phyloP scores from a whole-genome alignment of 495 filamentous ascomycete species.

The Penicillium fimorum region DNA sequence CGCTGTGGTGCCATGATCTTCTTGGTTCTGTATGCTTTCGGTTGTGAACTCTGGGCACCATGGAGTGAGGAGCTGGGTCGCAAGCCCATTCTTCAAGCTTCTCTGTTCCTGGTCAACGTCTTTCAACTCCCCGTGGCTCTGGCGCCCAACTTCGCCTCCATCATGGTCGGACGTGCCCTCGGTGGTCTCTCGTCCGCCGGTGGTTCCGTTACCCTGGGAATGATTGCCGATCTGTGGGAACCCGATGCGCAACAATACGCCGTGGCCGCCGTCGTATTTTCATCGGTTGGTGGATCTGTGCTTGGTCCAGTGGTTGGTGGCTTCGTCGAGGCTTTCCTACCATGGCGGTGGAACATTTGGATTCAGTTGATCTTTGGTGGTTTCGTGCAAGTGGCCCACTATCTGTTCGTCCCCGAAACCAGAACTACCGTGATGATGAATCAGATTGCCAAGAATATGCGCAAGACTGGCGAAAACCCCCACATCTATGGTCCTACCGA shows the following conservation, averaged over 20 bases:
- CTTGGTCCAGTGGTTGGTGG: conserved; percentile 62
- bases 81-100: conserved; percentile 54
- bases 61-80: conserved; percentile 65
- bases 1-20: conserved; percentile 58
- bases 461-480: conserved; percentile 49
- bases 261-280: conserved; percentile 61
- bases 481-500: conserved; percentile 66
- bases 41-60: conserved; percentile 66
- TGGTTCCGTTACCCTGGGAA: conserved; percentile 62
- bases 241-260: conserved; percentile 60
- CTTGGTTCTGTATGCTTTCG: conserved; percentile 61
- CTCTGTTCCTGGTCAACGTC: conserved; percentile 58
- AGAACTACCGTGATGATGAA: conserved; percentile 61
- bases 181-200: conserved; percentile 61
- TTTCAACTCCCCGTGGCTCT: conserved; percentile 56
- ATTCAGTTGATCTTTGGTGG: conserved; percentile 60
- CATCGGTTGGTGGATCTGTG: conserved; percentile 61
- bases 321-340: conserved; percentile 51
- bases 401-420: conserved; percentile 57
- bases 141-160: conserved; percentile 52
- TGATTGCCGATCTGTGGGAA: conserved; percentile 63
- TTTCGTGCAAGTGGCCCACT: conserved; percentile 52
- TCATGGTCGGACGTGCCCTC: conserved; percentile 56
- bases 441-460: conserved; percentile 53
- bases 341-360: conserved; percentile 59